phyloP scores from a whole-genome alignment of 331 rosid genomes.

The Malus hybrid region DNA sequence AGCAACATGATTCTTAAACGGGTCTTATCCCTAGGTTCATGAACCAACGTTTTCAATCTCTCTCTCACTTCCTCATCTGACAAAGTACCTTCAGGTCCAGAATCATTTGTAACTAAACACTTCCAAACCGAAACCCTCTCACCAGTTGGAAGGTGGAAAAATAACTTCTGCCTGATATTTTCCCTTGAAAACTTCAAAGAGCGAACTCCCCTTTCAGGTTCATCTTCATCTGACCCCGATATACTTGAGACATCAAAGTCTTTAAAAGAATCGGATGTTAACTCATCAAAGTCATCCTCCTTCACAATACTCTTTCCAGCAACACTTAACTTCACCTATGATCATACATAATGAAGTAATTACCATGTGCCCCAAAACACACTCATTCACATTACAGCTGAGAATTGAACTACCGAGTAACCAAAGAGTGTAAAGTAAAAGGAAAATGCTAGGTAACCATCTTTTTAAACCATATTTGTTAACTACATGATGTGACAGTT shows the following conservation, averaged over 20 bases:
- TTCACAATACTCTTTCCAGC: constrained; percentile 83
- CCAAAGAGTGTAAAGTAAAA: not conserved
- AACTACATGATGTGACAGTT: too few relatives aligned
- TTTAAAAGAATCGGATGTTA: constrained; percentile 76
- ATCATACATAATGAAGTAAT: constrained; percentile 17
- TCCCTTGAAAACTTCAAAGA: constrained; percentile 24
- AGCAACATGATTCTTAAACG: constrained; percentile 68
- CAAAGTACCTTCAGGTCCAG: not conserved
- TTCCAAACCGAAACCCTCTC: constrained; percentile 75
- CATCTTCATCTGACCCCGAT: constrained; percentile 86
- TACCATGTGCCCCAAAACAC: not conserved
- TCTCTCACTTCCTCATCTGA: constrained; percentile 32
- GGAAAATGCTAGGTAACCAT: too few relatives aligned
- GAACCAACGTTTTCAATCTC: constrained; percentile 47
- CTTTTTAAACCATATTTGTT: too few relatives aligned
- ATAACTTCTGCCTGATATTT: constrained; percentile 46
- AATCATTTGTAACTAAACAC: constrained; percentile 57
- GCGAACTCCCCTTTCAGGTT: constrained; percentile 36
- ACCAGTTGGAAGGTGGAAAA: constrained; percentile 51
- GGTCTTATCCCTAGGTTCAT: constrained; percentile 60
- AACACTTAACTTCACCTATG: constrained; percentile 73
- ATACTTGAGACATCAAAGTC: constrained; percentile 89
- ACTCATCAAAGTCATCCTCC: constrained; percentile 87
- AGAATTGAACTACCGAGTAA: not conserved
- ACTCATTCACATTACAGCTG: not conserved